Evolutionary conservation across 192 early-diverging fungal genomes (phyloP).

Genomic region (Coemansia sp.): DNA sequence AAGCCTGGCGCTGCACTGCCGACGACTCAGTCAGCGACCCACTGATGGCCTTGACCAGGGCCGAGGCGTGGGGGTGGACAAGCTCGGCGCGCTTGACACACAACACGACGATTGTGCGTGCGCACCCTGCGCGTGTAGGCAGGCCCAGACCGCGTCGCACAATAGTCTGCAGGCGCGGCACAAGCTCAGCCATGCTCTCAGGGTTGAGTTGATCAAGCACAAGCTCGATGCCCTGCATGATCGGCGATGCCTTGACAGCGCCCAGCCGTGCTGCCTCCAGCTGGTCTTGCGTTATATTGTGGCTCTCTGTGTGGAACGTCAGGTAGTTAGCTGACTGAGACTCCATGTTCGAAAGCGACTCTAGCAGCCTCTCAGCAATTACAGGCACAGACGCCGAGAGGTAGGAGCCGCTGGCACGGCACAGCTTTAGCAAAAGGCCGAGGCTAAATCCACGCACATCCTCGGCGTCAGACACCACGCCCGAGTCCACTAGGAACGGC

Average conservation of each 20-base stretch:
- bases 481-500: constrained; percentile 79
- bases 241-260: constrained; percentile 85
- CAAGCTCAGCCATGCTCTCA: constrained; percentile 60
- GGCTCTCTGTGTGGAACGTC: constrained; percentile 83
- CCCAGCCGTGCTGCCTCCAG: constrained; percentile 76
- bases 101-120: constrained; percentile 77
- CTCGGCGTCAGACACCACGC: constrained; percentile 74
- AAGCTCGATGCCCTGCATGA: constrained; percentile 87
- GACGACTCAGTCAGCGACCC: constrained; percentile 74
- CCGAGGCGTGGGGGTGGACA: constrained; percentile 67
- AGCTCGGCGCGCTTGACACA: constrained; percentile 66
- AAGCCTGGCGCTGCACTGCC: constrained; percentile 80
- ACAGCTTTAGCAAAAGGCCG: constrained; percentile 76
- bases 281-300: constrained; percentile 83
- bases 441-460: constrained; percentile 85
- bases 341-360: constrained; percentile 76
- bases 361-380: constrained; percentile 75
- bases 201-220: constrained; percentile 75
- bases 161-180: constrained; percentile 66
- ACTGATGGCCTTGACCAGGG: constrained; percentile 71
- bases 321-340: constrained; percentile 75
- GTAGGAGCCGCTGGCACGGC: constrained; percentile 69
- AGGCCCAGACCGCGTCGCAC: constrained; percentile 84
- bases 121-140: constrained; percentile 88
- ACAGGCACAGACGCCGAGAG: constrained; percentile 71